phyloP scores from a whole-genome alignment of 2,329 filamentous ascomycete species.

The Trichothecium sympodiale region DNA sequence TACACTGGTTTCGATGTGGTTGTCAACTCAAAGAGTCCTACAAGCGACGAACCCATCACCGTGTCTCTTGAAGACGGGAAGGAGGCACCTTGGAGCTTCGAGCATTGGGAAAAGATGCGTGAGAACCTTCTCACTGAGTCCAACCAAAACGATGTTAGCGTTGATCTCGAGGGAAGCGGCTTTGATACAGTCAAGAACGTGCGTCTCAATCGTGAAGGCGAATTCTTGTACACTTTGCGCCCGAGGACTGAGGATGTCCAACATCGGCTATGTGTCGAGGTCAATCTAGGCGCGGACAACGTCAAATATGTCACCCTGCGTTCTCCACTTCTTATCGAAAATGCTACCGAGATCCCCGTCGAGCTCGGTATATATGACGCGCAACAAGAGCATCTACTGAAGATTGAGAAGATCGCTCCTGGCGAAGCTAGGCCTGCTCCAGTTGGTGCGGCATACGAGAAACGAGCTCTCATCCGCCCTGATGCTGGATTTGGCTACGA shows the following conservation, averaged over 20 bases:
- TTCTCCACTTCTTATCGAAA: conserved; percentile 85
- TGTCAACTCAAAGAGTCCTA: conserved; percentile 65
- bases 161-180: conserved; percentile 83
- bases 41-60: conserved; percentile 56
- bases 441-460: conserved; percentile 83
- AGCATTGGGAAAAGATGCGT: conserved; percentile 92
- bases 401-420: conserved; percentile 94
- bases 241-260: conserved; percentile 77
- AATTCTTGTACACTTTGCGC: conserved; percentile 77
- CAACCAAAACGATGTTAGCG: conserved; percentile 64
- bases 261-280: conserved; percentile 85
- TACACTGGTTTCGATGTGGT: conserved; percentile 88
- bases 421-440: conserved; percentile 84
- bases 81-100: conserved; percentile 91
- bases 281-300: conserved; percentile 84
- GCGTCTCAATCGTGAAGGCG: conserved; percentile 85
- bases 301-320: conserved; percentile 96
- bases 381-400: conserved; percentile 78
- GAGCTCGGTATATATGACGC: conserved; percentile 87
- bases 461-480: conserved; percentile 76
- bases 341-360: conserved; percentile 91
- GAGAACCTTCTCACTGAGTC: conserved; percentile 83
- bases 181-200: conserved; percentile 88
- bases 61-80: conserved; percentile 77
- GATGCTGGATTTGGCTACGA: conserved; percentile 94